Conservation (phyloP, 2,329 filamentous ascomycete species). For the Calonectria pteridis region DNA sequence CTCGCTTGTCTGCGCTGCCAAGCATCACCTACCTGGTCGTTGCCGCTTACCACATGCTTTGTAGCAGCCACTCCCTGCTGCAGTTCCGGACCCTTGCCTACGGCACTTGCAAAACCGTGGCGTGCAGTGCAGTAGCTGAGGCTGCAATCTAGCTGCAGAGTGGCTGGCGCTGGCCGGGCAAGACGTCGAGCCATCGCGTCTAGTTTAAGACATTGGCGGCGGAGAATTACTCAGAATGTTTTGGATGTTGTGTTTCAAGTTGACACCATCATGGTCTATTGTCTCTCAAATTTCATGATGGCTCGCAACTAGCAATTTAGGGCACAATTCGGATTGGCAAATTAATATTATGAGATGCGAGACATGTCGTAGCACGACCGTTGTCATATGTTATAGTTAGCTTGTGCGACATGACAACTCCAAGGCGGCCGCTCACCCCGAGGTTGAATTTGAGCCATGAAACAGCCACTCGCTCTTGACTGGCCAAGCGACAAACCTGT, state of each 20-base stretch:
- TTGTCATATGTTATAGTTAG: constrained; percentile 2
- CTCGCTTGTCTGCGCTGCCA: constrained; percentile 9
- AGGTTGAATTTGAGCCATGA: background rate
- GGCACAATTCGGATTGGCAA: constrained; percentile 1
- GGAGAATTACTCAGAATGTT: constrained; percentile 17
- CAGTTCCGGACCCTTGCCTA: background rate
- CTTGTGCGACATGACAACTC: background rate
- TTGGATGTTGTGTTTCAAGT: constrained; percentile 27
- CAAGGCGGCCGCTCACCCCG: background rate
- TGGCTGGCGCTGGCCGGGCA: constrained; percentile 5
- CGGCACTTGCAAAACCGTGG: constrained; percentile 12
- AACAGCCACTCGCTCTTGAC: background rate
- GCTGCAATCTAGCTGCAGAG: background rate
- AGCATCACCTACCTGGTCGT: background rate
- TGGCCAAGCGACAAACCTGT: background rate
- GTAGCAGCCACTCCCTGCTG: background rate
- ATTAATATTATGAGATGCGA: constrained; percentile 20
- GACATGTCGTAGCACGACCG: constrained; percentile 23
- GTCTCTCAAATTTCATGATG: constrained; percentile 26
- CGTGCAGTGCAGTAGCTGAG: constrained; percentile 12
- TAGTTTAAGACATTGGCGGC: constrained; percentile 9
- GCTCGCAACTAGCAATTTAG: constrained; percentile 1
- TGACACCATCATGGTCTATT: constrained; percentile 31
- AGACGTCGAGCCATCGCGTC: background rate
- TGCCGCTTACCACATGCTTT: constrained; percentile 13